Percentiles rank a stretch among this genome's conserved stretches.
phyloP scores from a whole-genome alignment of 208 protist genomes.

The Acanthamoeba pearcei region DNA sequence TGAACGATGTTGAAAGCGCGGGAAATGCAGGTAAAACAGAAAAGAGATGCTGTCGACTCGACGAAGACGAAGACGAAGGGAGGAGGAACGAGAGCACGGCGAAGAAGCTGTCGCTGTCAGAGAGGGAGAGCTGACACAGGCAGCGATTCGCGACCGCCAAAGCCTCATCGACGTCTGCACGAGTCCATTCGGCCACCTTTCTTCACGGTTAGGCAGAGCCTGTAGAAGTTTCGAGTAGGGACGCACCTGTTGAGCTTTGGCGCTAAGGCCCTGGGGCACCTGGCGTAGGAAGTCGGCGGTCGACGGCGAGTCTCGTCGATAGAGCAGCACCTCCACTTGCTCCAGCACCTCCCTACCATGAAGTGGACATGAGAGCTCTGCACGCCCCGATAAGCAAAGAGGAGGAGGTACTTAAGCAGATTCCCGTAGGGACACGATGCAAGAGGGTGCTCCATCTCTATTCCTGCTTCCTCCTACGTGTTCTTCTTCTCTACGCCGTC shows the following conservation, averaged over 20 bases:
- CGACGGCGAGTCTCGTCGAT: background rate
- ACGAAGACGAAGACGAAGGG: background rate
- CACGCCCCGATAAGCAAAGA: too few relatives aligned
- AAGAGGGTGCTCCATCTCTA: too few relatives aligned
- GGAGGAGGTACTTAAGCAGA: too few relatives aligned
- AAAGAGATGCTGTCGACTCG: background rate
- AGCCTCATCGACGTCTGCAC: background rate
- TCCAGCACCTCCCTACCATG: background rate
- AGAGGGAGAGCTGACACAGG: background rate
- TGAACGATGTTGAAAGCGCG: too few relatives aligned
- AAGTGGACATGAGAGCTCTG: too few relatives aligned
- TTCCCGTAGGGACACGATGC: too few relatives aligned
- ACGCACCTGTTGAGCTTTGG: background rate
- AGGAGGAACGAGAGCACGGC: background rate
- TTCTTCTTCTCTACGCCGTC: too few relatives aligned
- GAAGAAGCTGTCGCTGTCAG: background rate
- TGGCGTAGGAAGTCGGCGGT: background rate
- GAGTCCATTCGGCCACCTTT: background rate
- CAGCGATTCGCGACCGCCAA: background rate
- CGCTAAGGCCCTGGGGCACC: background rate
- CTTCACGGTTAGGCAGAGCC: background rate
- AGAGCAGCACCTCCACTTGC: background rate
- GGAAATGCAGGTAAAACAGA: background rate
- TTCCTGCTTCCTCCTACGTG: too few relatives aligned
- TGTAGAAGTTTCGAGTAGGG: too few relatives aligned